Conservation (phyloP, 148 eudicot species). For the Rhododendron griersonianum region DNA sequence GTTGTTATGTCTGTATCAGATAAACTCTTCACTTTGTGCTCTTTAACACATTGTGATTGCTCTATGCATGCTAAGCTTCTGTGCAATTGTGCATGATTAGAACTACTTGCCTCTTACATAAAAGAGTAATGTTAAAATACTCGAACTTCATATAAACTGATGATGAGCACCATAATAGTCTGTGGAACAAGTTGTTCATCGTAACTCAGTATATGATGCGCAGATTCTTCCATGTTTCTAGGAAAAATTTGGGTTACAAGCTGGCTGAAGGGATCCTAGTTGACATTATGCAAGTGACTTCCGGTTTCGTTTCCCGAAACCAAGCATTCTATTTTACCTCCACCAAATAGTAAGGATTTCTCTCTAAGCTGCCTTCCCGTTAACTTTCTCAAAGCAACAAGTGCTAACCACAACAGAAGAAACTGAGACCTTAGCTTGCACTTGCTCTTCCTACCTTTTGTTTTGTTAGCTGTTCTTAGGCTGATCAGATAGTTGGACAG, state of each 20-base stretch:
- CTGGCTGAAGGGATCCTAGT: not conserved
- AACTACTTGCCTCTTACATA: not conserved
- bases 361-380: not conserved
- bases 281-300: rapidly evolving
- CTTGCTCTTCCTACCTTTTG: not conserved
- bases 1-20: not conserved
- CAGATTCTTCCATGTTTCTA: not conserved
- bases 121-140: not conserved
- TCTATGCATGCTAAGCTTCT: not conserved
- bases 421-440: not conserved
- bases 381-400: not conserved
- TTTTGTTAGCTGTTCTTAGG: not conserved
- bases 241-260: not conserved
- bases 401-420: not conserved
- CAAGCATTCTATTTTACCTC: not conserved
- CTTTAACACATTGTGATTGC: not conserved
- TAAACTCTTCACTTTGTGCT: not conserved
- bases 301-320: not conserved
- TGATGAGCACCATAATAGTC: not conserved
- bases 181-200: not conserved
- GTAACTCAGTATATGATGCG: not conserved
- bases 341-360: not conserved
- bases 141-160: not conserved
- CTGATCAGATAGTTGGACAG: not conserved
- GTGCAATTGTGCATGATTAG: not conserved